A percentile compares a stretch with the other conserved stretches of the same genome.
Evolutionary conservation across 2,329 filamentous ascomycete genomes (phyloP).

Genomic region (Pezicula neosporulosa): DNA sequence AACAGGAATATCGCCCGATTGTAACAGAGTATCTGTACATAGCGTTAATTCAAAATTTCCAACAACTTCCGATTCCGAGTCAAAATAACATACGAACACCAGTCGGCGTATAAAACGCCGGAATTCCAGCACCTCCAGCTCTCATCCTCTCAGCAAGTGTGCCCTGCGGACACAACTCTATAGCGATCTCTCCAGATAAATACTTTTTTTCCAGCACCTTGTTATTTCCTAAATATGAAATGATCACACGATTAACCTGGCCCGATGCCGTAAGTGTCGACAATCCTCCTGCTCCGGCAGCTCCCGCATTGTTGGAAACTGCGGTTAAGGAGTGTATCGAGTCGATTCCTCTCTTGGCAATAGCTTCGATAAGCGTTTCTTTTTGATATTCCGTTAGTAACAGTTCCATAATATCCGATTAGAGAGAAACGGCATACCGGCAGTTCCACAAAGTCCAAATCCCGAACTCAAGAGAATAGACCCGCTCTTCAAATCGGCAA

Average conservation of each 20-base stretch:
- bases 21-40: constrained; percentile 55
- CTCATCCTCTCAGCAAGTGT: constrained; percentile 70
- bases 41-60: neutral
- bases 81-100: constrained; percentile 54
- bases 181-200: constrained; percentile 66
- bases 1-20: constrained; percentile 65
- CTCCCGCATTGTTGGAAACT: constrained; percentile 78
- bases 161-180: constrained; percentile 75
- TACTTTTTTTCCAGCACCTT: constrained; percentile 75
- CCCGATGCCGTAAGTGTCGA: constrained; percentile 65
- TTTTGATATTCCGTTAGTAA: constrained; percentile 9
- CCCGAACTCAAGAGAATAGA: constrained; percentile 72
- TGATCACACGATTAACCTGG: constrained; percentile 68
- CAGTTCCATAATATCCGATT: neutral
- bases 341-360: constrained; percentile 56
- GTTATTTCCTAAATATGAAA: constrained; percentile 75
- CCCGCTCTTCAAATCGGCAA: constrained; percentile 44
- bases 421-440: constrained; percentile 40
- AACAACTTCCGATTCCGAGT: neutral
- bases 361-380: constrained; percentile 70
- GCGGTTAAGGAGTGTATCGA: constrained; percentile 60
- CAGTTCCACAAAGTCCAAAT: constrained; percentile 79
- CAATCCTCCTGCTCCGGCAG: constrained; percentile 64
- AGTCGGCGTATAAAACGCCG: constrained; percentile 78
- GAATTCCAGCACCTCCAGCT: constrained; percentile 72